Conservation (phyloP, 2,329 filamentous ascomycete genomes). For the Pseudonectria buxi region DNA sequence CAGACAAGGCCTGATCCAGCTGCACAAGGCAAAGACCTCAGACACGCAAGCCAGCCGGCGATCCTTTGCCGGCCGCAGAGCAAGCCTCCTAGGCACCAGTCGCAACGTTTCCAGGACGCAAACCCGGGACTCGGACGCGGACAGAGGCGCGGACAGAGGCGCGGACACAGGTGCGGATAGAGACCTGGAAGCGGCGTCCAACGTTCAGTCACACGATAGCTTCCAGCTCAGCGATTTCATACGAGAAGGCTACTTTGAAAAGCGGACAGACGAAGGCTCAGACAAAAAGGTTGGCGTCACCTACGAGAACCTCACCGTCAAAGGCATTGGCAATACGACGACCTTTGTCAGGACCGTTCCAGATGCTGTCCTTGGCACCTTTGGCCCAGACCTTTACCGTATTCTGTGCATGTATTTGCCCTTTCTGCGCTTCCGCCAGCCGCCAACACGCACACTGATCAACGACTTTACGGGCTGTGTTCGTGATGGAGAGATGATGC, state of each 20-base stretch:
- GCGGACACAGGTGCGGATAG: too few relatives aligned
- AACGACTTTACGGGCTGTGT: conserved; percentile 29
- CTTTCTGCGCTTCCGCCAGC: conserved; percentile 14
- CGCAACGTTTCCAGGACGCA: conserved; percentile 21
- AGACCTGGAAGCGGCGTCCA: neutral
- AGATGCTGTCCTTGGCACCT: conserved; percentile 67
- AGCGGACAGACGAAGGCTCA: conserved; percentile 50
- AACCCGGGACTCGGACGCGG: conserved; percentile 31
- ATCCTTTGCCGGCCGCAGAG: conserved; percentile 4
- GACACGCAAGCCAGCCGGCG: conserved; percentile 25
- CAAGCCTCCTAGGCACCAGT: conserved; percentile 2
- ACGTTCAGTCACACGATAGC: conserved; percentile 39
- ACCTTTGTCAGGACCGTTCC: conserved; percentile 67
- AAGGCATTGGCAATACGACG: conserved; percentile 59
- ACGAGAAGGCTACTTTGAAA: conserved; percentile 69
- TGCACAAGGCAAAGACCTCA: conserved; percentile 28
- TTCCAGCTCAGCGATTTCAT: conserved; percentile 68
- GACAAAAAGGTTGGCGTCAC: conserved; percentile 73
- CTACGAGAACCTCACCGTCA: conserved; percentile 69
- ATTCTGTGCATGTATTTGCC: conserved; percentile 42
- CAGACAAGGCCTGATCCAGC: conserved; percentile 26
- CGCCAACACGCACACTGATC: conserved; percentile 21
- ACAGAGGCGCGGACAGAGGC: conserved; percentile 6
- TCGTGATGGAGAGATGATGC: conserved; percentile 31
- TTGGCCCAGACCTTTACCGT: conserved; percentile 71